A percentile compares a stretch with the other conserved stretches of the same genome.
Conservation (phyloP, 2,329 filamentous ascomycete genomes). For the Xylariaceae sp. region DNA sequence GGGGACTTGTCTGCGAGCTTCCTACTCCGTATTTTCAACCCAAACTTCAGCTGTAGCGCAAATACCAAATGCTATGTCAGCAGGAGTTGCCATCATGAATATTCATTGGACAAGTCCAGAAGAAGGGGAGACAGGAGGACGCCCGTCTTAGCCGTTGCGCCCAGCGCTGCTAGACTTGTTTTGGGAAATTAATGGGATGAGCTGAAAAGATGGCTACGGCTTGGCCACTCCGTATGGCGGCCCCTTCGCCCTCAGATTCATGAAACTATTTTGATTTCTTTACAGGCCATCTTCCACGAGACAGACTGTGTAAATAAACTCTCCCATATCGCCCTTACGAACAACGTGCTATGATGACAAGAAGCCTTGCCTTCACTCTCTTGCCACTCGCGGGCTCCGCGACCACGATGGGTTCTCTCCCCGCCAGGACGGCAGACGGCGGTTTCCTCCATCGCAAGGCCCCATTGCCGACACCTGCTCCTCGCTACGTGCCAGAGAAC, state of each 20-base stretch:
- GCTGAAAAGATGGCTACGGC: neutral
- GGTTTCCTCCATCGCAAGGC: slow-evolving; percentile 6
- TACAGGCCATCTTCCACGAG: neutral
- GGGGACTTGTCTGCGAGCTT: neutral
- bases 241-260: neutral
- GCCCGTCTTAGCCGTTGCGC: too few relatives aligned
- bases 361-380: neutral
- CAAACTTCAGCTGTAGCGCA: neutral
- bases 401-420: neutral
- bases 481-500: slow-evolving; percentile 13
- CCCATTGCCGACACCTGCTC: slow-evolving; percentile 11
- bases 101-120: neutral
- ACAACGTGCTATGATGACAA: neutral
- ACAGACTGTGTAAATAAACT: neutral
- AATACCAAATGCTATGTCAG: neutral
- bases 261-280: neutral
- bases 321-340: too few relatives aligned
- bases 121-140: too few relatives aligned
- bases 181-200: neutral
- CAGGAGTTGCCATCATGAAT: neutral
- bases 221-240: neutral
- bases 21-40: neutral
- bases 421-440: slow-evolving; percentile 5
- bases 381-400: neutral
- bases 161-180: neutral